Evolutionary conservation across 139 green algal species (phyloP).

Genomic region (Marvania coccoides): DNA sequence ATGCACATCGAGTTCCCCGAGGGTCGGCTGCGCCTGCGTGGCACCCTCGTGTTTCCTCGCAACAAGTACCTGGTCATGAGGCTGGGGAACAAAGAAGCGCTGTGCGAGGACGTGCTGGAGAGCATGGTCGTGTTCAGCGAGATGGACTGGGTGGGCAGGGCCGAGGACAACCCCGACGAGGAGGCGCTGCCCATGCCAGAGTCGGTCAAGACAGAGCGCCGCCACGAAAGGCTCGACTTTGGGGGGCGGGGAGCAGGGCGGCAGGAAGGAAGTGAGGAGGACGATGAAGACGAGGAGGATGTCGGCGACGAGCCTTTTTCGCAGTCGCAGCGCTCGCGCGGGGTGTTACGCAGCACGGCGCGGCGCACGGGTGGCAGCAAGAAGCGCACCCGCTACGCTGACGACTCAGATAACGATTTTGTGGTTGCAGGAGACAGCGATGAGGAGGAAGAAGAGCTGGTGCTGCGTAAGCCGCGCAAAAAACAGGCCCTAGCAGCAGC

Average conservation of each 20-base stretch:
- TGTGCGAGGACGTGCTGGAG: constrained; percentile 84
- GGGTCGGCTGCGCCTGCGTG: constrained; percentile 70
- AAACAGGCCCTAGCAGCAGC: no score
- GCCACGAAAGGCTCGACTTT: background rate
- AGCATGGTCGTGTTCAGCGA: constrained; percentile 80
- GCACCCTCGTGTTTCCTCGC: constrained; percentile 62
- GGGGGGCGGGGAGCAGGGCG: background rate
- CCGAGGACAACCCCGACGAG: constrained; percentile 17
- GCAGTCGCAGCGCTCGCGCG: background rate
- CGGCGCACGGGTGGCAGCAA: background rate
- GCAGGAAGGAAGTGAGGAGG: background rate
- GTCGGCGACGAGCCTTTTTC: background rate
- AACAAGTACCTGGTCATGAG: constrained; percentile 74
- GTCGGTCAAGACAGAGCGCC: background rate
- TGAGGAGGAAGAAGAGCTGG: background rate
- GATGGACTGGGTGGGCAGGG: constrained; percentile 65
- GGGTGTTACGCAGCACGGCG: background rate
- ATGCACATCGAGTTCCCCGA: constrained; percentile 82
- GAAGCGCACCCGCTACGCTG: background rate
- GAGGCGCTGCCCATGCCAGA: background rate
- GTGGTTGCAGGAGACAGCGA: background rate
- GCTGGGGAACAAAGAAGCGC: constrained; percentile 35
- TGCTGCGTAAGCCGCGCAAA: no score
- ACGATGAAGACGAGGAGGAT: background rate
- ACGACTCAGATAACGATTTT: background rate